Evolutionary conservation across 345 rosid species (phyloP).

Genomic region (Triadica sebifera): DNA sequence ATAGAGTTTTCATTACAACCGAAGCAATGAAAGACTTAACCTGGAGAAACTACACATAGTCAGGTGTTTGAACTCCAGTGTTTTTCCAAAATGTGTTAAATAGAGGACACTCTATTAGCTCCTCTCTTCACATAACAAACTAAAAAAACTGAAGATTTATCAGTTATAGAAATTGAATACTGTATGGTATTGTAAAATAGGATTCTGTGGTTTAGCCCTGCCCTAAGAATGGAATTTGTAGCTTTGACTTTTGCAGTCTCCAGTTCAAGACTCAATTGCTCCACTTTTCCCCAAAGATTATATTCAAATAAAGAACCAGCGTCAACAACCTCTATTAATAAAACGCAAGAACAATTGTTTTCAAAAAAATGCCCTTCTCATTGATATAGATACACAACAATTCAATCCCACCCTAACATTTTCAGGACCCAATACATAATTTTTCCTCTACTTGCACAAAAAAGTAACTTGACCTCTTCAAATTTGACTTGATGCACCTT

Average conservation of each 20-base stretch:
- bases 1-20: background rate
- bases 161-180: background rate
- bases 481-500: background rate
- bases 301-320: no score
- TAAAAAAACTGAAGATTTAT: background rate
- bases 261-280: background rate
- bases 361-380: no score
- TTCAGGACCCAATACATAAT: background rate
- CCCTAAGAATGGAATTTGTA: background rate
- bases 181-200: background rate
- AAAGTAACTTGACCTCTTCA: no score
- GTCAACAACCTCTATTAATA: background rate
- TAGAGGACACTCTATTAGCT: no score
- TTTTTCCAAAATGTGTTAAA: no score
- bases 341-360: background rate
- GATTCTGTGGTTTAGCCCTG: background rate
- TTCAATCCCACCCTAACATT: background rate
- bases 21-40: background rate
- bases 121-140: conserved; percentile 2
- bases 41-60: no score
- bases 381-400: background rate
- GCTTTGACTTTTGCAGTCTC: background rate
- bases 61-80: no score
- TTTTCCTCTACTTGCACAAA: no score
- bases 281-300: background rate